Evolutionary conservation across 352 stramenopile genomes (phyloP), one percentile per base, ranked within the genome.

Genomic region (Globisporangium irregulare): DNA sequence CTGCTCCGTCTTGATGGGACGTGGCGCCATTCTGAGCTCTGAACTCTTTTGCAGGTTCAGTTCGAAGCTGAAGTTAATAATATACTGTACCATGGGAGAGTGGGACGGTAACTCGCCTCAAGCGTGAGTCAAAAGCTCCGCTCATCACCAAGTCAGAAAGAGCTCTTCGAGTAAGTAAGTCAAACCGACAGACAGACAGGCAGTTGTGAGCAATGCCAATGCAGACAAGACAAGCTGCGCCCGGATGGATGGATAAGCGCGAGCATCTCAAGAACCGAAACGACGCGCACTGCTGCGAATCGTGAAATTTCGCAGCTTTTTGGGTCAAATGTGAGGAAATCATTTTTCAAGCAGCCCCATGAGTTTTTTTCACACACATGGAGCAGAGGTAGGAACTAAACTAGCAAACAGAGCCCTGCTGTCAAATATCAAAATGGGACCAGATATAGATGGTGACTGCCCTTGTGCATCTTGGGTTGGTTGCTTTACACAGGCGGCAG

Each of bases 1-100:
- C 14, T 29, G 51, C 51, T 58, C 51, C 24, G 24, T 22, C 51
- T 58, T 58, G 24, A 58, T 58, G 24, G 24, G 51, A 58, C 24
- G 51, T n/a, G 51, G 12, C 51, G 24, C 24, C 10, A n/a, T 12
- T 8, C 24, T 58, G 51, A 58, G 18, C 18, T 58, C 51, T 58
- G 51, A 58, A 58, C 51, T 58, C 51, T 57, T 57, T 58, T 25
- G 18, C 20, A 18, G 14, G 24, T 58, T 34, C 43, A 51, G 43
- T 51, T 20, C 43, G 43, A 18, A n/a, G 6, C 41, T 50, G 41
- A 50, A 50, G 41, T 50, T 50, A 32, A 32, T 32, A 32, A 8
- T 48, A 43, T 43, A 43, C 36, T 15, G 36, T 43, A 43, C 36
- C 36, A 43, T 43, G 36, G 12, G 36, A 43, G 9, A 4, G 10